Evolutionary conservation across 768 basidiomycete species (phyloP).

Genomic region (Boletus tylopilopsis): DNA sequence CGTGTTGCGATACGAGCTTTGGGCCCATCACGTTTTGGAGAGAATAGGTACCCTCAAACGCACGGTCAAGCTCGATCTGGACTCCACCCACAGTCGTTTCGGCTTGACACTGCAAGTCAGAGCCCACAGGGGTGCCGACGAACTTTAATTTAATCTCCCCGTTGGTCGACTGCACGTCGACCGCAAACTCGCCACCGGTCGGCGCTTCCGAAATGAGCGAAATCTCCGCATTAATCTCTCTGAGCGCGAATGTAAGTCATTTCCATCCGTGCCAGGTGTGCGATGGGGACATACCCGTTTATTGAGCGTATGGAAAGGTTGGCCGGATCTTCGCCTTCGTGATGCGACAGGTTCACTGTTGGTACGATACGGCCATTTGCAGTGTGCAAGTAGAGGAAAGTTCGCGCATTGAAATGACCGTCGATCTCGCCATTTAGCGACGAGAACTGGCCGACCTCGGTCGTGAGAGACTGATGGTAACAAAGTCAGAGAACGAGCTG

Average conservation of each 20-base stretch:
- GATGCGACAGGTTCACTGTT: slow-evolving; percentile 35
- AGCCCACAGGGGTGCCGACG: slow-evolving; percentile 32
- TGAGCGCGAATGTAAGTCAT: slow-evolving; percentile 13
- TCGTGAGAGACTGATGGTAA: slow-evolving; percentile 31
- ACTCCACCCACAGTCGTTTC: slow-evolving; percentile 28
- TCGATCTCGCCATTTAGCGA: slow-evolving; percentile 45
- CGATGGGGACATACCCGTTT: slow-evolving; percentile 38
- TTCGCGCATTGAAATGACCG: slow-evolving; percentile 39
- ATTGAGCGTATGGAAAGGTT: slow-evolving; percentile 33
- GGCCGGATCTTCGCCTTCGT: slow-evolving; percentile 21
- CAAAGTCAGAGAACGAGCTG: slow-evolving; percentile 1
- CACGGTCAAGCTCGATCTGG: slow-evolving; percentile 28
- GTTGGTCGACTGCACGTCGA: slow-evolving; percentile 30
- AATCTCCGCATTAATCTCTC: slow-evolving; percentile 19
- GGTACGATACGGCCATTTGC: slow-evolving; percentile 40
- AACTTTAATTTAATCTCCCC: slow-evolving; percentile 29
- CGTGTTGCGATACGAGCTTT: slow-evolving; percentile 16
- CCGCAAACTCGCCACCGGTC: slow-evolving; percentile 31
- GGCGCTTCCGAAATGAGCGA: slow-evolving; percentile 30
- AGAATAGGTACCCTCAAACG: slow-evolving; percentile 43
- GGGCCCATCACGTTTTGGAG: slow-evolving; percentile 25
- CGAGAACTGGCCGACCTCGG: slow-evolving; percentile 23
- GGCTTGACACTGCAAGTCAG: slow-evolving; percentile 31
- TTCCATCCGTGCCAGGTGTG: neutral
- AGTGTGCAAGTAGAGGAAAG: slow-evolving; percentile 34